phyloP scores from a whole-genome alignment of 2,329 filamentous ascomycete genomes.

The Trichoderma arundinaceum region DNA sequence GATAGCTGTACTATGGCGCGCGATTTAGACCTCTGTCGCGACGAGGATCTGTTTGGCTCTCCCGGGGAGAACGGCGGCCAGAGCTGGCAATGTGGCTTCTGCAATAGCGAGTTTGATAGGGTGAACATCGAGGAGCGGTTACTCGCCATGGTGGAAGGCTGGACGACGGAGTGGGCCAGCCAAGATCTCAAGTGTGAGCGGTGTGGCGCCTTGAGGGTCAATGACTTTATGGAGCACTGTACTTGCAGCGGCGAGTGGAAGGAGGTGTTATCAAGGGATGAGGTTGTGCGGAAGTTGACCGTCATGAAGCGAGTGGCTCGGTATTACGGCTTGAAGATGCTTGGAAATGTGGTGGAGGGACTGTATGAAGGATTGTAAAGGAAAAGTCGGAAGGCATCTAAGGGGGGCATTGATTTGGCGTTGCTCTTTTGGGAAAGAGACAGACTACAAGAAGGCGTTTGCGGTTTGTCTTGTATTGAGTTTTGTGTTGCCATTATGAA shows the following conservation, averaged over 20 bases:
- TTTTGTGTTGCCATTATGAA: background rate
- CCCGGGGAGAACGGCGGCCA: conserved; percentile 39
- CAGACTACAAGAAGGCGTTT: conserved; percentile 1
- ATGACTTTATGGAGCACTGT: conserved; percentile 97
- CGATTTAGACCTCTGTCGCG: conserved; percentile 90
- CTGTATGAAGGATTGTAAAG: conserved; percentile 56
- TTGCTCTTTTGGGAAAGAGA: background rate
- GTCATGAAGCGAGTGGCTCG: conserved; percentile 77
- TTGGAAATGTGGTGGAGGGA: conserved; percentile 74
- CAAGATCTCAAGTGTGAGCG: conserved; percentile 85
- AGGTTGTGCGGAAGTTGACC: conserved; percentile 66
- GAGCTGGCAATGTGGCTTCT: conserved; percentile 79
- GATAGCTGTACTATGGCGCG: conserved; percentile 87
- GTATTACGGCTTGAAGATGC: conserved; percentile 82
- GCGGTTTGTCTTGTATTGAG: background rate
- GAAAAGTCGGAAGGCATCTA: background rate
- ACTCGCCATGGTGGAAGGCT: conserved; percentile 74
- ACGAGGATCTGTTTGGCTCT: conserved; percentile 71
- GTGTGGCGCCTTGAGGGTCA: conserved; percentile 76
- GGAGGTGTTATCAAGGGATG: conserved; percentile 69
- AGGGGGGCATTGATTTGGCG: conserved; percentile 23
- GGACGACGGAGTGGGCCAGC: conserved; percentile 79
- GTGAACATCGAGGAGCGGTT: conserved; percentile 83
- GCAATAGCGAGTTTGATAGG: conserved; percentile 75
- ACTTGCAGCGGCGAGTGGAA: conserved; percentile 88